phyloP scores from a whole-genome alignment of 2,329 filamentous ascomycete species.

The Onygenales sp. region DNA sequence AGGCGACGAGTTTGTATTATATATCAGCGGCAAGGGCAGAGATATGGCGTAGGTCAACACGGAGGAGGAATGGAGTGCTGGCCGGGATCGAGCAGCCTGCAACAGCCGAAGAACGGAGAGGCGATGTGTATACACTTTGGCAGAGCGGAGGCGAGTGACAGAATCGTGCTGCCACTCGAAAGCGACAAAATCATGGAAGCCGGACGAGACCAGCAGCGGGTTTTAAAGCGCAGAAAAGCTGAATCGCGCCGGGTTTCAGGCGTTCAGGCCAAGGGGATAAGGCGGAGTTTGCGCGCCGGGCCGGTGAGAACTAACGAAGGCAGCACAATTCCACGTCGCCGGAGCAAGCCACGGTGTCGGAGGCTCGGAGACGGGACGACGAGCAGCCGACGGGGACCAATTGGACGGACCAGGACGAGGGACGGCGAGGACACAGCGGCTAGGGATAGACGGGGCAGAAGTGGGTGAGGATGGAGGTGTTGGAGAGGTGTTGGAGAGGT shows the following conservation, averaged over 20 bases:
- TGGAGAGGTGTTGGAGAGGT: too few species aligned
- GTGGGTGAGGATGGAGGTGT: too few species aligned
- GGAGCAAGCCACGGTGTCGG: too few species aligned
- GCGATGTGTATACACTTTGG: slow-evolving; percentile 21
- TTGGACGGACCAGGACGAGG: too few species aligned
- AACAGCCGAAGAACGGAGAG: slow-evolving; percentile 14
- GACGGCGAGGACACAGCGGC: too few species aligned
- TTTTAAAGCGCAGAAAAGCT: not conserved
- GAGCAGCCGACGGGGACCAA: not conserved
- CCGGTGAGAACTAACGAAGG: not conserved
- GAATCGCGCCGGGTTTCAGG: slow-evolving; percentile 18
- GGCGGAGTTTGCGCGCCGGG: slow-evolving; percentile 6
- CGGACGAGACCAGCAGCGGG: too few species aligned
- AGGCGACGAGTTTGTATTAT: not conserved
- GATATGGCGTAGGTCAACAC: not conserved
- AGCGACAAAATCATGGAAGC: not conserved
- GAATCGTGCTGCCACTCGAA: slow-evolving; percentile 17
- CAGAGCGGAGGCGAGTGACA: slow-evolving; percentile 14
- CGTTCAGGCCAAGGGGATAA: slow-evolving; percentile 9
- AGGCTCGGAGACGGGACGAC: not conserved
- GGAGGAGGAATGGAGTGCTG: slow-evolving; percentile 11
- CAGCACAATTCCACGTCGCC: not conserved
- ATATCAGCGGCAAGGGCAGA: not conserved
- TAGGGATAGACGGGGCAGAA: too few species aligned
- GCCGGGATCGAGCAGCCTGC: slow-evolving; percentile 19